Evolutionary conservation across 495 filamentous ascomycete species (phyloP), one percentile per base, ranked within the genome.

Genomic region (Neurospora sp.): DNA sequence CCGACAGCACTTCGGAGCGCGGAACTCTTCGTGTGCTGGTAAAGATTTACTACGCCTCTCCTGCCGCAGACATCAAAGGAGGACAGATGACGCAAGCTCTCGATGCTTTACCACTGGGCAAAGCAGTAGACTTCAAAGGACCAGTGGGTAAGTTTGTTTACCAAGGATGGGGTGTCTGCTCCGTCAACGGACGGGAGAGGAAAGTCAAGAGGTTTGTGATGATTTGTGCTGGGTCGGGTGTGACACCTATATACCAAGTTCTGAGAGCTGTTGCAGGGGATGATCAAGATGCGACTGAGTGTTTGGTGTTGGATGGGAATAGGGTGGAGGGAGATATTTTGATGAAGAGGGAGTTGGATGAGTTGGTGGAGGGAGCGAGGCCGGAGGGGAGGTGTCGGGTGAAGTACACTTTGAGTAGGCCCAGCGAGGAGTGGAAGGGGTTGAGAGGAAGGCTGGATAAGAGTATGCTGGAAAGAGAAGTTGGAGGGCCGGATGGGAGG

Each of bases 231-330:
- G 95, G 95, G 42, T 92, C 88, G 3, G 95, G 95, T 3, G 93
- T 98, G 76, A 98, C 95, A 47, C 95, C 95, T 1, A 92, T 98
- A 71, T 97, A 91, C 82, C 92, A 97, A 74, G 93, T 98, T 1
- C 84, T 98, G 42, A 84, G 93, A 39, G 93, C 93, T 4, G 88
- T 96, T 2, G 87, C 83, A 35, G 42, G 71, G 38, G 86, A 92
- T 74, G 71, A 73, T 4, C 76, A 74, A 39, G 84, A 84, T 39
- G 61, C 72, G 70, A 83, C 86, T 1, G 72, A 70, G 27, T 96
- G 94, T 77, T 77, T 91, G 10, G 86, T 98, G 0, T 83, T 98
- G 1, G 86, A 97, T 77, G 93, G 94, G 0, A 98, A 98, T 77
- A 80, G 93, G 68, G 79, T 86, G 38, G 87, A 93, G 72, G 91